These are phyloP conservation scores for Mortierella hygrophila DNA, from an alignment of 192 early-diverging fungal species.

Conservation along the genomic window DNA sequence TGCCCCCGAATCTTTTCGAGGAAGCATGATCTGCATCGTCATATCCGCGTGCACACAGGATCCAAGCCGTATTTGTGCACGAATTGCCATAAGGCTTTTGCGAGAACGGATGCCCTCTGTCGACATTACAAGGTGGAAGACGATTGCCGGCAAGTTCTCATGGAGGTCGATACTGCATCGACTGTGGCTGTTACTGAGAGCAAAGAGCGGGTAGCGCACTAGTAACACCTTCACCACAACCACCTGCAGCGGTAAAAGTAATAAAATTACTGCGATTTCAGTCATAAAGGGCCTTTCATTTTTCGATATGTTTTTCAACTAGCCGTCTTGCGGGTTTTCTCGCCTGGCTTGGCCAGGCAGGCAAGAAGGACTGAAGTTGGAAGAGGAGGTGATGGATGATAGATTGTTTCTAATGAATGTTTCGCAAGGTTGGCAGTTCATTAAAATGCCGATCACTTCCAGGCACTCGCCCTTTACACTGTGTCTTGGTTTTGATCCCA, in stretches of 20 bases:
- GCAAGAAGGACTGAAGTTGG: too few species aligned
- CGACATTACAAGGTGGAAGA: conserved; percentile 73
- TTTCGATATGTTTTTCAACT: too few species aligned
- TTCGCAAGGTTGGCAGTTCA: too few species aligned
- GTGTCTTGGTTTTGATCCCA: too few species aligned
- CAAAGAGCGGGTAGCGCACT: conserved; percentile 5
- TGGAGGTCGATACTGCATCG: conserved; percentile 55
- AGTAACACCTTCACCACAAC: not conserved
- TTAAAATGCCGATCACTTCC: too few species aligned
- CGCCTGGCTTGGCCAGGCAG: too few species aligned
- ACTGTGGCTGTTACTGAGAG: conserved; percentile 9
- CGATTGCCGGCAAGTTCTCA: conserved; percentile 44
- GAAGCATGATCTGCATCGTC: conserved; percentile 85
- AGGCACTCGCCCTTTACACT: too few species aligned
- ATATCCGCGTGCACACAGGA: conserved; percentile 76
- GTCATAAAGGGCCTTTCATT: too few species aligned
- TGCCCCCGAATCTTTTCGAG: conserved; percentile 79
- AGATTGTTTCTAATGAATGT: too few species aligned
- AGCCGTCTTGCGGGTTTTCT: too few species aligned
- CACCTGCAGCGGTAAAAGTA: conserved; percentile 5
- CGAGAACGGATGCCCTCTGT: conserved; percentile 73
- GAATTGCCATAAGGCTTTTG: conserved; percentile 72
- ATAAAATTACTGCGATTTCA: too few species aligned
- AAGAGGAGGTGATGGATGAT: too few species aligned
- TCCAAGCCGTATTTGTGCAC: conserved; percentile 72